Conservation (phyloP, 331 rosid species). For the Pyrus hybrid region DNA sequence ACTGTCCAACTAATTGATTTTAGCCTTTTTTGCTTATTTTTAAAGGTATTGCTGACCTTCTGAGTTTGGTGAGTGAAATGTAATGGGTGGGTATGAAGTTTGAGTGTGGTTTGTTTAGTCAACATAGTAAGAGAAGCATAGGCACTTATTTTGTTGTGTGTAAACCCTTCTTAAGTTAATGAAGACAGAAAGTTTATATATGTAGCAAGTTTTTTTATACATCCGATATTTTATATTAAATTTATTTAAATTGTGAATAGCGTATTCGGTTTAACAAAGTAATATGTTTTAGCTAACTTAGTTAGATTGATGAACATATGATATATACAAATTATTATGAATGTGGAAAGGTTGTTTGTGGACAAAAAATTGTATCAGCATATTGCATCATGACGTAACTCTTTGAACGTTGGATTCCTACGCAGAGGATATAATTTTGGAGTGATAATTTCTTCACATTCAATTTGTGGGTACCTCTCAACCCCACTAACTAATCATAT, state of each 20-base stretch:
- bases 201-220: not conserved
- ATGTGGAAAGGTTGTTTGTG: too few relatives aligned
- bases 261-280: too few relatives aligned
- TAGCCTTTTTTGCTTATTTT: not conserved
- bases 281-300: too few relatives aligned
- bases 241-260: too few relatives aligned
- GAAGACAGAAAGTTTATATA: not conserved
- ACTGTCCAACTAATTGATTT: constrained; percentile 32
- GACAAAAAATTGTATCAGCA: too few relatives aligned
- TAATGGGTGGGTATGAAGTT: constrained; percentile 34
- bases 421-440: not conserved
- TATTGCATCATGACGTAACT: too few relatives aligned
- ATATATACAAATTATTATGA: too few relatives aligned
- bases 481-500: not conserved
- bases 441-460: not conserved
- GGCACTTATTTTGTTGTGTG: constrained; percentile 22
- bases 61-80: constrained; percentile 51
- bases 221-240: not conserved
- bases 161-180: constrained; percentile 6
- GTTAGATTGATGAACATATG: too few relatives aligned
- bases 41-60: constrained; percentile 34
- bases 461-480: not conserved
- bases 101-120: constrained; percentile 29
- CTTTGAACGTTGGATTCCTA: not conserved
- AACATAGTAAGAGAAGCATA: constrained; percentile 23